These are phyloP conservation scores for Babesia ovis DNA, from an alignment of 169 alveolate genomes.

Conservation along the genomic window DNA sequence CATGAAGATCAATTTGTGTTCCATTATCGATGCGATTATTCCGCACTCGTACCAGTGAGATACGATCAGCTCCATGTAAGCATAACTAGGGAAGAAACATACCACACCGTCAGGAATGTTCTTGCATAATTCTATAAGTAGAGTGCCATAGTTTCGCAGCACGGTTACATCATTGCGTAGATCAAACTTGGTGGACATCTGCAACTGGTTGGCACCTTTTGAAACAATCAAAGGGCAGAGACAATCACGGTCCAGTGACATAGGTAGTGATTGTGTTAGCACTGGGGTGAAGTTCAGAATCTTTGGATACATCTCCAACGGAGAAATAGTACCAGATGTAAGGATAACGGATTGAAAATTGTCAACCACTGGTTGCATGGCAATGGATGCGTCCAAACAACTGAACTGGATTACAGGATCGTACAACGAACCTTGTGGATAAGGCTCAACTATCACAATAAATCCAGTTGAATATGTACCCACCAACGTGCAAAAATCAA, in stretches of 20 bases:
- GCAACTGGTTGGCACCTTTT: slow-evolving; percentile 90
- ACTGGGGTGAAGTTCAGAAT: slow-evolving; percentile 91
- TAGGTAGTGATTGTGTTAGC: slow-evolving; percentile 89
- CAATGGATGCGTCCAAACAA: slow-evolving; percentile 95
- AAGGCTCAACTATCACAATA: slow-evolving; percentile 93
- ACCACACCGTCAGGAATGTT: slow-evolving; percentile 95
- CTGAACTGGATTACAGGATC: slow-evolving; percentile 93
- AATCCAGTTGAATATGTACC: slow-evolving; percentile 94
- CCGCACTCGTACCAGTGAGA: slow-evolving; percentile 96
- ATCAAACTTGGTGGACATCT: slow-evolving; percentile 89
- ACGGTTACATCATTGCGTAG: slow-evolving; percentile 89
- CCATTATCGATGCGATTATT: slow-evolving; percentile 86
- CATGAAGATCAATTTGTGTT: slow-evolving; percentile 91
- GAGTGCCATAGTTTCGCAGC: slow-evolving; percentile 90
- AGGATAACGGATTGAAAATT: slow-evolving; percentile 89
- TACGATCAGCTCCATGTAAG: slow-evolving; percentile 87
- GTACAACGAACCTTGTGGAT: slow-evolving; percentile 92
- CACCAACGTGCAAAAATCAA: slow-evolving; percentile 91
- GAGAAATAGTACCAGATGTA: slow-evolving; percentile 98
- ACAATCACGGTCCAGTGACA: slow-evolving; percentile 92
- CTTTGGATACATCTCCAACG: slow-evolving; percentile 93
- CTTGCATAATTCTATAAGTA: slow-evolving; percentile 88
- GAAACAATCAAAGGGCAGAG: slow-evolving; percentile 94
- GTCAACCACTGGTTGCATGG: slow-evolving; percentile 92
- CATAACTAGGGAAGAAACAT: slow-evolving; percentile 94